phyloP scores from a whole-genome alignment of 2,329 filamentous ascomycete genomes.

The Ophiostoma quercus region DNA sequence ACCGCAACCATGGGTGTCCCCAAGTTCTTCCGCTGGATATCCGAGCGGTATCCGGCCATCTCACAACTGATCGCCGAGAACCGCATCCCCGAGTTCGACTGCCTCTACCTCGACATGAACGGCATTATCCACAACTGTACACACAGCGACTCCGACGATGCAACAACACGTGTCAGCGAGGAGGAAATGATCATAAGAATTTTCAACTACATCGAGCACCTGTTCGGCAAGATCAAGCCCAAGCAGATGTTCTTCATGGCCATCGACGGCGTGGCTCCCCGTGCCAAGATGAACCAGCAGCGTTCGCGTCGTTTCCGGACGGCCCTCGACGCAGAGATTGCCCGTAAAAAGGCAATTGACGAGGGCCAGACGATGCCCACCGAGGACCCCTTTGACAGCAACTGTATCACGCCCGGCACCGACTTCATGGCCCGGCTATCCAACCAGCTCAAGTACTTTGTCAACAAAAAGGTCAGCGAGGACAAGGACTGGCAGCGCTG shows the following conservation, averaged over 20 bases:
- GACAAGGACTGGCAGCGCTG: slow-evolving; percentile 97
- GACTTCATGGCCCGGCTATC: slow-evolving; percentile 98
- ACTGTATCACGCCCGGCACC: slow-evolving; percentile 94
- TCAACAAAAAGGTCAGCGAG: slow-evolving; percentile 97
- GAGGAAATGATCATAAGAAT: slow-evolving; percentile 99
- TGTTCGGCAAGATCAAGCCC: slow-evolving; percentile 98
- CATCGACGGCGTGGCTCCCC: slow-evolving; percentile 92
- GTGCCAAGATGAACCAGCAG: slow-evolving; percentile 99
- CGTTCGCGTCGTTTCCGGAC: slow-evolving; percentile 91
- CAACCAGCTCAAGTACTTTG: slow-evolving; percentile 91
- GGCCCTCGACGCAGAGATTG: slow-evolving; percentile 81
- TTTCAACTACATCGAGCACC: slow-evolving; percentile 98
- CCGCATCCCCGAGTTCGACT: slow-evolving; percentile 97
- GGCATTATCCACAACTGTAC: slow-evolving; percentile 99
- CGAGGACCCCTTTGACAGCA: slow-evolving; percentile 95
- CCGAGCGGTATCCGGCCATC: slow-evolving; percentile 96
- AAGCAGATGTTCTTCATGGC: slow-evolving; percentile 99
- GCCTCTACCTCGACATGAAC: slow-evolving; percentile 97
- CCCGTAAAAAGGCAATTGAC: slow-evolving; percentile 83
- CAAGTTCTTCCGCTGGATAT: slow-evolving; percentile 99
- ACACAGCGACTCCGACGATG: slow-evolving; percentile 89
- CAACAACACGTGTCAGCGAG: slow-evolving; percentile 87
- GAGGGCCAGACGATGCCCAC: slow-evolving; percentile 91
- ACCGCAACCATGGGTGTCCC: slow-evolving; percentile 47
- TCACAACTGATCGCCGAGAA: slow-evolving; percentile 98